A percentile compares a stretch with the other conserved stretches of the same genome.
Conservation (phyloP, 2,329 filamentous ascomycete genomes). For the Sarocladium strictum region DNA sequence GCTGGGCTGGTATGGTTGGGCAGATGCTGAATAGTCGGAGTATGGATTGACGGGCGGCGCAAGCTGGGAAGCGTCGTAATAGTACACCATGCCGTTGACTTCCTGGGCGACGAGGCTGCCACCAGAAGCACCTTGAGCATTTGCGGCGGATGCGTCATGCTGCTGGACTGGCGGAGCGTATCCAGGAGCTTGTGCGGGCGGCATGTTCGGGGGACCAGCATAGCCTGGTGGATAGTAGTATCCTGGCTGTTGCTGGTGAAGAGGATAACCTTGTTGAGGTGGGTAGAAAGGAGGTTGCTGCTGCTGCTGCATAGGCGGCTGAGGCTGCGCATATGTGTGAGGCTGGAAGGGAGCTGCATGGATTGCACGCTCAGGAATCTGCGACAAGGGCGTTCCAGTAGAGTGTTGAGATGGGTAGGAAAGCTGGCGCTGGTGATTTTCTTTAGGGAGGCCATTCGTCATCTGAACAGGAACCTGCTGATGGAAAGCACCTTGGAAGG, state of each 20-base stretch:
- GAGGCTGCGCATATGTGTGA: conserved; percentile 52
- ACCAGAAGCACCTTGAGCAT: conserved; percentile 19
- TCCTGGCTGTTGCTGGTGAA: conserved; percentile 39
- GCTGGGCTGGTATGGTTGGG: conserved; percentile 47
- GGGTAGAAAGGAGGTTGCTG: conserved; percentile 38
- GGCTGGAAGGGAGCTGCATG: conserved; percentile 89
- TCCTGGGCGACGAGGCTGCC: conserved; percentile 69
- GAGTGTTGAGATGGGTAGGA: conserved; percentile 67
- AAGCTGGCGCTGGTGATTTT: conserved; percentile 59
- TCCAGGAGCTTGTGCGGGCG: conserved; percentile 32
- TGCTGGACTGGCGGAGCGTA: conserved; percentile 37
- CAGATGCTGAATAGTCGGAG: conserved; percentile 28
- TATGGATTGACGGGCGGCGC: conserved; percentile 46
- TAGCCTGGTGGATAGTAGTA: conserved; percentile 64
- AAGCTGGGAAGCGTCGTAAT: conserved; percentile 76
- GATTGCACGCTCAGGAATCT: conserved; percentile 88
- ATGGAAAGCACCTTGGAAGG: conserved; percentile 88
- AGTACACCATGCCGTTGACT: conserved; percentile 93
- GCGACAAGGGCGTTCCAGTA: conserved; percentile 75
- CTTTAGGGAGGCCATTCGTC: conserved; percentile 46
- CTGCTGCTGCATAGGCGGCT: conserved; percentile 25
- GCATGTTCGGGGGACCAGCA: conserved; percentile 36
- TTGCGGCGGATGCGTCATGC: not conserved
- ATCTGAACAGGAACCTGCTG: conserved; percentile 84
- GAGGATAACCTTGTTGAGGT: conserved; percentile 34